phyloP scores from a whole-genome alignment of 1,284 basidiomycete species.

The Cystobasidium sp. region DNA sequence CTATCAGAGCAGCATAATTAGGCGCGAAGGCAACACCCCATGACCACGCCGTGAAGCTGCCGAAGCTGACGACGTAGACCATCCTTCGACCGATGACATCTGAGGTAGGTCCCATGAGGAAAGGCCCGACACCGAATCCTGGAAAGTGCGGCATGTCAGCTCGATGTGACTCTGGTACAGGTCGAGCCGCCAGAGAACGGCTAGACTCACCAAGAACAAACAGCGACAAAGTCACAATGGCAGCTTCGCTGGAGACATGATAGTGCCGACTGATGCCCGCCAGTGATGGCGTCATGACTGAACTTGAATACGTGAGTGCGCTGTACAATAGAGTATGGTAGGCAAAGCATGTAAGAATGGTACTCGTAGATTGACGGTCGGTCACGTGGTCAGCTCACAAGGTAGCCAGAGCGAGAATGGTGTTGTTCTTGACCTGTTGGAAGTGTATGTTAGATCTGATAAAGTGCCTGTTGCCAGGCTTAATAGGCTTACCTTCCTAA shows the following conservation, averaged over 20 bases:
- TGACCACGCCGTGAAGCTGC: constrained; percentile 31
- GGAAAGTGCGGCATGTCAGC: not conserved
- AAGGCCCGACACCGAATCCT: constrained; percentile 38
- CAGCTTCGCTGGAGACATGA: constrained; percentile 24
- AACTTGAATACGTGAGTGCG: constrained; percentile 35
- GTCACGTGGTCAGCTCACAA: constrained; percentile 16
- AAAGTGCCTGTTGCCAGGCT: not conserved
- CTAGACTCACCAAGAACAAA: constrained; percentile 31
- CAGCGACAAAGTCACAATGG: constrained; percentile 21
- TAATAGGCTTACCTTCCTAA: constrained; percentile 20
- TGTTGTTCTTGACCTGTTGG: constrained; percentile 32
- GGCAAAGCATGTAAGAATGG: not conserved
- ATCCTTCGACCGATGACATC: constrained; percentile 36
- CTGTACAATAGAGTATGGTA: not conserved
- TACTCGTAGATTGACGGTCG: not conserved
- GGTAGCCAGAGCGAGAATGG: constrained; percentile 21
- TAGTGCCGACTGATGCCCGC: constrained; percentile 24
- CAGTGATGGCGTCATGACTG: constrained; percentile 28
- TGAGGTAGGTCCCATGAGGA: constrained; percentile 35
- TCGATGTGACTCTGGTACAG: not conserved
- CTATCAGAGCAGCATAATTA: constrained; percentile 33
- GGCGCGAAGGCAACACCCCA: constrained; percentile 40
- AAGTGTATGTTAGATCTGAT: not conserved
- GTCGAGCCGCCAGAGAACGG: not conserved
- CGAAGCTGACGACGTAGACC: constrained; percentile 34